Evolutionary conservation across 768 basidiomycete genomes (phyloP), one percentile per base, ranked within the genome.

Genomic region (Lenzites betulinus): DNA sequence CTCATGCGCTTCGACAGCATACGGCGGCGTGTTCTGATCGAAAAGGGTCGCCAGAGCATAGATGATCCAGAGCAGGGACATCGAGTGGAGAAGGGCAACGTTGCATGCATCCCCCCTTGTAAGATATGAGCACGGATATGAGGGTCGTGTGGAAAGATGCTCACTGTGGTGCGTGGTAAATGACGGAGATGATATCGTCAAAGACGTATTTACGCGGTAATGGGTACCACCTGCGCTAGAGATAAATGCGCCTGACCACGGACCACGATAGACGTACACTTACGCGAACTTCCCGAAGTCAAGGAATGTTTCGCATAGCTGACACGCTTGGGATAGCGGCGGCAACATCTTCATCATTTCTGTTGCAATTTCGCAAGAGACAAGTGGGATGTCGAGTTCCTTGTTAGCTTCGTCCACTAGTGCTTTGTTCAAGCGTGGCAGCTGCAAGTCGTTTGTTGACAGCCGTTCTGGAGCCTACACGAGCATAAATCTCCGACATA

Each of bases 41-140:
- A 89, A 85, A n/a, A 89, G 75, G 0, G 79, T 73, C 0, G 82
- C 89, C 25, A 92, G 77, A 6, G 88, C 83, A 62, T 92, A 85
- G 13, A 90, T 70, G 43, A 81, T 79, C 68, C 86, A 89, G 20
- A 92, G 76, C 26, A 91, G 77, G 0, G 88, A 78, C 16, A 90
- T 74, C 1, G 80, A 72, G 59, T 89, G 85, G n/a, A 80, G 73
- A n/a, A 70, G 72, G 8, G 75, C 69, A 47, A 78, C 64, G 7
- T 67, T 67, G 39, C 66, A 67, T 0, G 66, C 46, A 78, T 62
- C 54, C 49, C 44, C 50, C 54, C 16, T n/a, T 20, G 23, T 25
- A 15, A 23, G 15, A 4, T 22, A 22, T 26, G 18, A 30, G 18
- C 25, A 44, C 35, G 42, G 22, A 13, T 36, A 7, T 46, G 46